Conservation (phyloP, 768 basidiomycete species). For the Trametes cingulata region DNA sequence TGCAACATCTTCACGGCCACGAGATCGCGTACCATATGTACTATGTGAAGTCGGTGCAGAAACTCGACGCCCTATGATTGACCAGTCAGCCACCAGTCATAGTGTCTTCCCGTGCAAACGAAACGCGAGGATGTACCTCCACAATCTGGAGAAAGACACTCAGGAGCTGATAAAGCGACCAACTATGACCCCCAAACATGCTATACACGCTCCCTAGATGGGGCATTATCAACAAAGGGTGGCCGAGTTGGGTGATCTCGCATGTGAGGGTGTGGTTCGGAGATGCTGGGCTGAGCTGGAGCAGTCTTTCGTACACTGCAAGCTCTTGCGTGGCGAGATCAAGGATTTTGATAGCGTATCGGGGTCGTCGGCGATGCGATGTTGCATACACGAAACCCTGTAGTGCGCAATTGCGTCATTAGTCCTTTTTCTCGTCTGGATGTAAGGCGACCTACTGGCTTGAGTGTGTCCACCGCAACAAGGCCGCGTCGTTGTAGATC, state of each 20-base stretch:
- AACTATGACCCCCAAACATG: background rate
- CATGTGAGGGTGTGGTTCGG: background rate
- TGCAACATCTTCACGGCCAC: background rate
- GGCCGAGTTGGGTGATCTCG: background rate
- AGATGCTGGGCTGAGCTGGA: background rate
- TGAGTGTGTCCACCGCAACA: background rate
- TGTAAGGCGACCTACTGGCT: background rate
- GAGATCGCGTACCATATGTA: background rate
- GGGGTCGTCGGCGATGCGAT: background rate
- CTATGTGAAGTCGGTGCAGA: background rate
- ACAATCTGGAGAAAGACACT: background rate
- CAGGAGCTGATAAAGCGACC: background rate
- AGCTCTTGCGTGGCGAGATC: background rate
- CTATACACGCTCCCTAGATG: background rate
- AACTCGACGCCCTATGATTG: background rate
- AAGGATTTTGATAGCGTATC: background rate
- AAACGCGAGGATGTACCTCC: background rate
- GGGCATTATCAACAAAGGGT: conserved; percentile 3
- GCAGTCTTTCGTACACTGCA: background rate
- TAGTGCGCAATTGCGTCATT: background rate
- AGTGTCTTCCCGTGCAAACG: background rate
- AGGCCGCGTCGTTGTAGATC: background rate
- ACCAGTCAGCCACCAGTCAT: background rate
- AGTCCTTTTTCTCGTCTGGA: background rate
- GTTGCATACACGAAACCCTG: background rate